phyloP scores from a whole-genome alignment of 495 filamentous ascomycete genomes.

The Penicillium paradoxum region DNA sequence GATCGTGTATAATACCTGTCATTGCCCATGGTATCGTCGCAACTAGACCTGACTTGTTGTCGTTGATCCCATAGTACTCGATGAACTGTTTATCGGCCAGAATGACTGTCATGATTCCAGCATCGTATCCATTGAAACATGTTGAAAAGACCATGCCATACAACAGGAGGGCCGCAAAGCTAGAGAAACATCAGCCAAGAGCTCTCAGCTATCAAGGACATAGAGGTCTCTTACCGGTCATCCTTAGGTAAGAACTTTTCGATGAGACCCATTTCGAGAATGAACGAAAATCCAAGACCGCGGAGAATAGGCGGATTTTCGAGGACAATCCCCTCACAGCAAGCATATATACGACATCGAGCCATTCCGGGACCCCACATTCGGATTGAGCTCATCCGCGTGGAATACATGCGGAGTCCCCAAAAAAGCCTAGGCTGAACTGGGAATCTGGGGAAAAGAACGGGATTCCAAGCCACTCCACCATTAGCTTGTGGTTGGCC shows the following conservation, averaged over 20 bases:
- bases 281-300: neutral
- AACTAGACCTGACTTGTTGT: conserved; percentile 26
- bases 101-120: conserved; percentile 38
- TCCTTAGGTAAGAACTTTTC: conserved; percentile 28
- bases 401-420: conserved; percentile 1
- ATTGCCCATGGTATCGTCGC: conserved; percentile 37
- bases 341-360: conserved; percentile 12
- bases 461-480: neutral
- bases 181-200: neutral
- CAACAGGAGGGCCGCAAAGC: conserved; percentile 26
- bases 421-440: neutral
- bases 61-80: conserved; percentile 29
- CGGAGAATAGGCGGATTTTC: no score
- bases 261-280: conserved; percentile 23
- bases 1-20: conserved; percentile 18
- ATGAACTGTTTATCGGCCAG: conserved; percentile 35
- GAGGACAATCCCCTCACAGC: neutral
- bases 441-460: neutral
- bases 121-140: conserved; percentile 39
- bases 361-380: conserved; percentile 13
- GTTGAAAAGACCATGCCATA: conserved; percentile 34
- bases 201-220: no score
- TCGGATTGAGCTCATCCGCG: neutral
- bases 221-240: conserved; percentile 19
- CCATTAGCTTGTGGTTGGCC: no score